Evolutionary conservation across 1,139 yeast genomes (phyloP), one percentile per base, ranked within the genome.

Genomic region (Pichia kudriavzevii): DNA sequence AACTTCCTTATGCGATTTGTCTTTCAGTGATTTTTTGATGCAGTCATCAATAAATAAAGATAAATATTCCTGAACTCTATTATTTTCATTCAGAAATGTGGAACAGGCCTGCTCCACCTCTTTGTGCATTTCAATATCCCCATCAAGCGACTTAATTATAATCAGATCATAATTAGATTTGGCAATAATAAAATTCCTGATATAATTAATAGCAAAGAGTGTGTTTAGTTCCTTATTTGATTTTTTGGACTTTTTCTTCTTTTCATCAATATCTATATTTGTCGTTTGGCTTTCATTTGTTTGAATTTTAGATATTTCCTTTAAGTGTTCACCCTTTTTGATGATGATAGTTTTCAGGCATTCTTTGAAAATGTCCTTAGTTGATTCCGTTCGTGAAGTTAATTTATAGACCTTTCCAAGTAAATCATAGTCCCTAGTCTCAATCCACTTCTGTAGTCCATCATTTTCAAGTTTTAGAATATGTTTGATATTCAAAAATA

Each of bases 11-110:
- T 69, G 68, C 1, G 72, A 55, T 37, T 63, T 63, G 15, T 69
- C 65, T 45, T 71, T 78, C 19, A 68, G 59, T 2, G 77, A 64
- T 51, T 74, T 83, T 55, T 75, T 81, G 51, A 78, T 74, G 43
- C 67, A 65, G 40, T 73, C 78, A 56, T 88, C 96, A 57, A 88
- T 72, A 55, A 69, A 87, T 6, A 81, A 59, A 0, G 95, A 81
- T 29, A 88, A 58, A 42, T 69, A 71, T 50, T 88, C 96, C 1
- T 94, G 72, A 0, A 82, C 72, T 46, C 74, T 75, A 2, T 61
- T 53, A 33, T 72, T 68, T 27, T 61, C 55, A 50, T 82, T 83
- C 26, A 87, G 63, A 48, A 79, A 75, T 17, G 69, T 73, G 12
- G 78, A 65, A 51, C 84, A 73, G 0, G 87, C 73, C 15, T 67